A percentile compares a stretch with the other conserved stretches of the same genome.
These are phyloP conservation scores for Capsicum chinense DNA, from an alignment of 257 asterid species.

Conservation along the genomic window DNA sequence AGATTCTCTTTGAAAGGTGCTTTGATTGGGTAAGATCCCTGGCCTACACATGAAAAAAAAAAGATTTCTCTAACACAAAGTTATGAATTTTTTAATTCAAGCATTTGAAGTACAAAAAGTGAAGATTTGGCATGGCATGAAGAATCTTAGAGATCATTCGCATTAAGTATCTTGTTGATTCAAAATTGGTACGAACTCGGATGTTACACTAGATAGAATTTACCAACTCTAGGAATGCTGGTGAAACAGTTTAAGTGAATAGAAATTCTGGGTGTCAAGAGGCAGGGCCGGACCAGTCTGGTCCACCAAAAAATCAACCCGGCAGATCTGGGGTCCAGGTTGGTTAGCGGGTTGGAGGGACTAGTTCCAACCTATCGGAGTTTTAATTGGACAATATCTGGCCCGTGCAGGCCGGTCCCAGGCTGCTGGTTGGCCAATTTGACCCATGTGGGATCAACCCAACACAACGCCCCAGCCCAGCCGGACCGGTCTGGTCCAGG, in stretches of 20 bases:
- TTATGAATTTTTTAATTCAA: background rate
- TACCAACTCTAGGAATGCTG: background rate
- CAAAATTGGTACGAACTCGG: background rate
- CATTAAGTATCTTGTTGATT: background rate
- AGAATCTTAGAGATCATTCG: background rate
- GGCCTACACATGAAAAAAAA: slow-evolving; percentile 48
- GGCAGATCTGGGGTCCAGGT: background rate
- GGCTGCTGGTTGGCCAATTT: background rate
- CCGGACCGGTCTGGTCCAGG: background rate
- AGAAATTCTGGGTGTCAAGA: background rate
- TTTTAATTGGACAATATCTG: background rate
- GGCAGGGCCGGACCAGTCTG: background rate
- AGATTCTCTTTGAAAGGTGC: slow-evolving; percentile 58
- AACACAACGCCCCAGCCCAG: background rate
- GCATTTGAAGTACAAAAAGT: background rate
- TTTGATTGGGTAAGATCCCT: slow-evolving; percentile 47
- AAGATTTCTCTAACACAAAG: slow-evolving; percentile 5
- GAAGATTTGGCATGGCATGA: background rate
- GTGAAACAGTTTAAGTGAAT: slow-evolving; percentile 4
- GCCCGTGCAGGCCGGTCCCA: background rate
- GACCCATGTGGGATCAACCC: background rate
- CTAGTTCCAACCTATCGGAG: background rate
- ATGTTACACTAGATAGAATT: background rate
- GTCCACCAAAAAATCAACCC: background rate
- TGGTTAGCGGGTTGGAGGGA: background rate